Evolutionary conservation across 176 grass and related monocot genomes (phyloP), one percentile per base, ranked within the genome.

Genomic region (Oryza longistaminata): DNA sequence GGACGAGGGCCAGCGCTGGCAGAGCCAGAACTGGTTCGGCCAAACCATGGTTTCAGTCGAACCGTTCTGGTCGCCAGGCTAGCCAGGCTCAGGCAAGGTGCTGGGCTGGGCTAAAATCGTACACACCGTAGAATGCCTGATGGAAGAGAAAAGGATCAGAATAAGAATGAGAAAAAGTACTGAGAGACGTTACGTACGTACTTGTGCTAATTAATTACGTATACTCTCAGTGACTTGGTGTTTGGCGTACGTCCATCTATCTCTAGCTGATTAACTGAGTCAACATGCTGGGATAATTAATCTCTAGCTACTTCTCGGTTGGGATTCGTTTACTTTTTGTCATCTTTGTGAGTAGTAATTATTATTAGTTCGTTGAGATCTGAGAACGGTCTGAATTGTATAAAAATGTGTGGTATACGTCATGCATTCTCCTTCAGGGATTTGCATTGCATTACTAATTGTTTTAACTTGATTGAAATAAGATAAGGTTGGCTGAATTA

Each of bases 91-190:
- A n/a, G n/a, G n/a, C n/a, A n/a, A n/a, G n/a, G n/a, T n/a, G n/a
- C n/a, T n/a, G n/a, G n/a, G n/a, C n/a, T n/a, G n/a, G n/a, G n/a
- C n/a, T n/a, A n/a, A n/a, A n/a, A 43, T 98, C 96, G 77, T 91
- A 98, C 6, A 98, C 91, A 52, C 91, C 93, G 25, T 95, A 98
- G 75, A 95, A 94, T 26, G 93, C 91, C 96, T 31, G 29, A 31
- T 31, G 96, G 85, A 4, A 68, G 24, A 16, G 35, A 37, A 27
- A 34, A 22, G 0, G 2, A 70, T 39, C 2, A 62, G 7, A 9
- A 9, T 24, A 58, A 58, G 6, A 62, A 62, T 62, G 0, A 62
- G 2, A 11, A 62, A 62, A 3, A 24, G 9, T 62, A 37, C 5
- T 1, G n/a, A 24, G n/a, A 24, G n/a, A 58, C 3, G 9, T 9